Evolutionary conservation across 495 filamentous ascomycete genomes (phyloP), one percentile per base, ranked within the genome.

Genomic region (Chaetomidium leptoderma): DNA sequence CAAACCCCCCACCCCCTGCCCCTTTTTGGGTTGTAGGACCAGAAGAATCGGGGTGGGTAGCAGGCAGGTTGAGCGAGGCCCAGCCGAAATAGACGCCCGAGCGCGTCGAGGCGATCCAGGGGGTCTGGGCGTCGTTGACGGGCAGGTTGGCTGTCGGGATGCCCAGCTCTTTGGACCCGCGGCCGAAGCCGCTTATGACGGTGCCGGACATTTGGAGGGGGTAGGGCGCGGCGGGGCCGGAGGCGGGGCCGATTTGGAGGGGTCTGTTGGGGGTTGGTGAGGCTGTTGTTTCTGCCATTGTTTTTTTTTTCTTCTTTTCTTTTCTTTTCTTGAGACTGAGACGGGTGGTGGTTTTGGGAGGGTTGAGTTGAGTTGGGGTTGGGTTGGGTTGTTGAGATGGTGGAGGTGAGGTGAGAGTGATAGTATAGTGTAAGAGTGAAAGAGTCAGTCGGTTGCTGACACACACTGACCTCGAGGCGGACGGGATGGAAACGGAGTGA

Each of bases 111-210:
- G 81, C 76, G 66, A 95, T 83, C 66, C 89, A 91, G 17, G 85
- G 83, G 35, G 86, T 80, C 32, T 58, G 65, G 35, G 89, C 72
- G 9, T 83, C 35, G 53, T 86, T 84, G 55, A 95, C 78, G 39
- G 93, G 91, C 61, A 98, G 92, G 76, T 98, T 98, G 64, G 93
- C 93, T 0, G 93, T 98, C 3, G 93, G 93, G 72, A 97, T 97
- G 55, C 92, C 91, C 57, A 98, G 85, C 80, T 95, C 91, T 76
- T 89, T 92, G 69, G 87, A 91, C 40, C 93, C 93, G 42, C 93
- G 85, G 17, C 93, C 93, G 73, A 97, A 97, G 37, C 93, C 93
- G 68, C 88, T 86, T 65, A 97, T 89, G 16, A 98, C 90, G 46
- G 83, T 80, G 7, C 93, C 93, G 39, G 83, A 83, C 68, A 97